Evolutionary conservation across 2,329 filamentous ascomycete genomes (phyloP), one percentile per base, ranked within the genome.

Genomic region (Diaporthe sp.): DNA sequence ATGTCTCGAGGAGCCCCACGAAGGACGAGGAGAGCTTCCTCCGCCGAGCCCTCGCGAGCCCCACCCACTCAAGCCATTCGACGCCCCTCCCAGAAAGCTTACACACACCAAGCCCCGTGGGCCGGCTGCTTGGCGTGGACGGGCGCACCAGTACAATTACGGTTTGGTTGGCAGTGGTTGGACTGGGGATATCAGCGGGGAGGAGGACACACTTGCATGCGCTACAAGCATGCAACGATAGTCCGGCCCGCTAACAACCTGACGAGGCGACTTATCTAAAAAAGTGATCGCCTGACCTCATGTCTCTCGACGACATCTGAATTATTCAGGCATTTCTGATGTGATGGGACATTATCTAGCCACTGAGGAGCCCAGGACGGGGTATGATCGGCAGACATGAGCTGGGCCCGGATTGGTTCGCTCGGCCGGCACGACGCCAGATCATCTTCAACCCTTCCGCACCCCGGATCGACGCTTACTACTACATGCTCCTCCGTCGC

Each of bases 381-480:
- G 45, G 6, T 17, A 28, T 52, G 64, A 68, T 68, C 45, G 64
- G n/a, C 64, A 40, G 40, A 38, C 9, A 38, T 52, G 30, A n/a
- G 7, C 45, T 9, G 13, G 19, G 30, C 42, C 45, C n/a, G 45
- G 64, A 67, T 67, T 67, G 64, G 64, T 5, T 52, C 64, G 45
- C 64, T 67, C 45, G 45, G 42, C 19, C 42, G 61, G 61, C 61
- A 22, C 42, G 40, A 66, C 42, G 61, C 61, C 35, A 47, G 40
- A 64, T 47, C 28, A 50, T 25, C 10, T 45, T 35, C 2, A 60
- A 60, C 35, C 35, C 35, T 40, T 42, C 15, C 22, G 35, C 45
- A n/a, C 61, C 33, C 60, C 61, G 42, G 61, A 67, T 67, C 61
- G 64, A 67, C 64, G 45, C 64, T 67, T 67, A 25, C 64, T 38